phyloP scores from a whole-genome alignment of 495 filamentous ascomycete species.

The Aspergillus baeticus region DNA sequence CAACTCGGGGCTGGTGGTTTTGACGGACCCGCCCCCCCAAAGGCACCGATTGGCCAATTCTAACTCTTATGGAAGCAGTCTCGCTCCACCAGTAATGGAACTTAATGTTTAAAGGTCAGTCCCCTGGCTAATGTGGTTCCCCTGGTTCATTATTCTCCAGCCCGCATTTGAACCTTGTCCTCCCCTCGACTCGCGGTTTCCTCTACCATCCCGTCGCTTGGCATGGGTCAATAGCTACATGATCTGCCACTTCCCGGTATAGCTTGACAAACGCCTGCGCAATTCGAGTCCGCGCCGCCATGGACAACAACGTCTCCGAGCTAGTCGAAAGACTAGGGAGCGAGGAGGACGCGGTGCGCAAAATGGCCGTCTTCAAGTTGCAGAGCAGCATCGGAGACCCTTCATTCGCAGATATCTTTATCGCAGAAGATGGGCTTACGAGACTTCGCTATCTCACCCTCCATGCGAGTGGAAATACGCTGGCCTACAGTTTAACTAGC shows the following conservation, averaged over 20 bases:
- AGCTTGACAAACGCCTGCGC: background rate
- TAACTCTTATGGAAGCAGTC: background rate
- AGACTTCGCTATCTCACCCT: slow-evolving; percentile 80
- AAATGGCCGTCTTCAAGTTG: slow-evolving; percentile 98
- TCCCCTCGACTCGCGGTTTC: background rate
- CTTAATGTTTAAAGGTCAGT: background rate
- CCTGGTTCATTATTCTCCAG: background rate
- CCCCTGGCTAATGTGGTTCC: background rate
- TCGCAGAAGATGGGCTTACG: slow-evolving; percentile 78
- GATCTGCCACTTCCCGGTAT: background rate
- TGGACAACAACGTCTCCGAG: slow-evolving; percentile 62
- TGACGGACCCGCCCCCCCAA: background rate
- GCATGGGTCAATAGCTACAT: background rate
- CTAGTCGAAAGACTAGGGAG: slow-evolving; percentile 68
- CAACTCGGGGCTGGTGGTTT: too few species aligned
- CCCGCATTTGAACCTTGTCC: background rate
- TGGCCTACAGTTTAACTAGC: slow-evolving; percentile 90
- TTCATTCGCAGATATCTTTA: slow-evolving; percentile 95
- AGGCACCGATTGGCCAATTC: background rate
- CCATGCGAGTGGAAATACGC: slow-evolving; percentile 83
- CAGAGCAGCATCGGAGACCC: slow-evolving; percentile 93
- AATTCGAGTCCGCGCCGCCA: slow-evolving; percentile 16
- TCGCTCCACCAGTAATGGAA: background rate
- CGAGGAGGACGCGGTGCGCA: slow-evolving; percentile 88
- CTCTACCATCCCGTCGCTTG: background rate